Base-by-base conservation (phyloP, 306 rosid genomes). In the Cucurbita maxima region DNA sequence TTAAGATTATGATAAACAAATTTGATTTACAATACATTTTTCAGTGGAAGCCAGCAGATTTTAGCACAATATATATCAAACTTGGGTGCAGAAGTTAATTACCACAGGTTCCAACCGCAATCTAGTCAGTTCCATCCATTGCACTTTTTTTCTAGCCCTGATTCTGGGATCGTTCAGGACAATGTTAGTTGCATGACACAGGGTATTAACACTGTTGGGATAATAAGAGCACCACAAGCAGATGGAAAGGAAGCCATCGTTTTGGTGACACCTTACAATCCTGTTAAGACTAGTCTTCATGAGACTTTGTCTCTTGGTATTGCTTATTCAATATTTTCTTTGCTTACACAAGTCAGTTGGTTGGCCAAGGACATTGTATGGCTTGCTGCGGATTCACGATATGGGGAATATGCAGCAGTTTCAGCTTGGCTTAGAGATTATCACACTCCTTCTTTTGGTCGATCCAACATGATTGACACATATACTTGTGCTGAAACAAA, bases 241-340 rank as follows among this genome's bases (percentile, higher is more conserved):
- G 98, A 94, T 86, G 98, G 98, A 71, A 94, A 90, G 81, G 98
- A 94, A 90, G 89, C 97, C 61, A 90, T 90, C 77, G 95, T 94
- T 76, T 82, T 94, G 76, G 98, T 94, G 58, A 94, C 98, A 0
- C 96, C 95, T 75, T 89, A 85, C 85, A 86, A 90, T 85, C 78
- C 89, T 30, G 72, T 19, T 34, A 82, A 83, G 76, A 73, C 82
- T 72, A 81, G 68, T 76, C 69, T 41, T 30, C 88, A 82, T 41
- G 97, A 94, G 78, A 89, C 88, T 58, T 70, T 94, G 72, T 87
- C 98, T 69, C 61, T 94, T 82, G 96, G 95, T 67, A 86, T 87
- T 58, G 92, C 95, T 30, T 89, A 86, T 83, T 89, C 97, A 0
- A 96, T 94, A 47, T 87, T 94, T 80, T 89, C 97, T 58, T 84